Conservation (phyloP, 225 moss, liverwort and hornwort genomes). For the Pleurozium schreberi region DNA sequence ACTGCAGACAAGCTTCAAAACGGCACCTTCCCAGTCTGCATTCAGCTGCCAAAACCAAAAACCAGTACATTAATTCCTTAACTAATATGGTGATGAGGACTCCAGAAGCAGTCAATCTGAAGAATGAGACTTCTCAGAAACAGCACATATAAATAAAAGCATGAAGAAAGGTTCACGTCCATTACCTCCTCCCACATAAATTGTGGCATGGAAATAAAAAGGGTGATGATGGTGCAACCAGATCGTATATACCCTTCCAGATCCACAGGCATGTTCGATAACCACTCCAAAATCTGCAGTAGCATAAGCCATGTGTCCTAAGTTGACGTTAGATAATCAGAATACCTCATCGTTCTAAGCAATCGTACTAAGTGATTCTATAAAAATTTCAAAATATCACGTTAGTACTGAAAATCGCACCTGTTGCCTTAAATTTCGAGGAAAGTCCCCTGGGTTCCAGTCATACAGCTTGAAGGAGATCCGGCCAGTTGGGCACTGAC, state of each 20-base stretch:
- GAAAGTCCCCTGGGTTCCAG: slow-evolving; percentile 99
- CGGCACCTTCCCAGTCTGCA: slow-evolving; percentile 75
- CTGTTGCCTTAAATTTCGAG: slow-evolving; percentile 91
- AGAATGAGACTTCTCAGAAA: background rate
- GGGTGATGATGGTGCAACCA: slow-evolving; percentile 94
- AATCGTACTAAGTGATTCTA: background rate
- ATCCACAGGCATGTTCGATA: slow-evolving; percentile 96
- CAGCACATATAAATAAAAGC: background rate
- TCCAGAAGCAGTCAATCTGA: background rate
- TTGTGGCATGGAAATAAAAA: slow-evolving; percentile 81
- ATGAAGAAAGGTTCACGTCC: background rate
- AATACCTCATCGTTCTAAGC: background rate
- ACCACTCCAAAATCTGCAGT: slow-evolving; percentile 79
- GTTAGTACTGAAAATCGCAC: slow-evolving; percentile 4
- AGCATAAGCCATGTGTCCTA: background rate
- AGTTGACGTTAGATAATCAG: background rate
- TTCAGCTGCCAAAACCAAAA: slow-evolving; percentile 37
- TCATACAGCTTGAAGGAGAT: slow-evolving; percentile 97
- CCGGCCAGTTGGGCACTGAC: slow-evolving; percentile 85
- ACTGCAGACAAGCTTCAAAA: slow-evolving; percentile 54
- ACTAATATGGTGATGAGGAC: background rate
- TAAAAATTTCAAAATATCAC: background rate
- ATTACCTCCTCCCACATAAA: slow-evolving; percentile 68
- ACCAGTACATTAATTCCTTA: background rate
- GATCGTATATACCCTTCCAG: slow-evolving; percentile 97